Percentiles rank a stretch among this genome's conserved stretches.
Evolutionary conservation across 1,284 basidiomycete species (phyloP).

Genomic region (Trametes pubescens): DNA sequence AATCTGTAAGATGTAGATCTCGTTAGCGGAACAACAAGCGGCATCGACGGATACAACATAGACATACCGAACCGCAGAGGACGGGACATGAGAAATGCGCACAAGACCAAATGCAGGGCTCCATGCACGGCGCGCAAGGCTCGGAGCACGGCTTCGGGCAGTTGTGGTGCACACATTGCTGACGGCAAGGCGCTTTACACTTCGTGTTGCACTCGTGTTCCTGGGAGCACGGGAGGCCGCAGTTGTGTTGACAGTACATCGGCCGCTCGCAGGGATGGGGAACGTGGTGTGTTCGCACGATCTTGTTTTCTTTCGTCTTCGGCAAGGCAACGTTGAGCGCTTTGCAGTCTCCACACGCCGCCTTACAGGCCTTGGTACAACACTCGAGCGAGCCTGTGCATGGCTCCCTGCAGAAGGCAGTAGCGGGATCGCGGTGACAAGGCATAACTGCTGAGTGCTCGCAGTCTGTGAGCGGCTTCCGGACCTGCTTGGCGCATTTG

Average conservation of each 20-base stretch:
- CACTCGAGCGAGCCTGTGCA: constrained; percentile 59
- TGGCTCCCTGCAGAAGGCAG: constrained; percentile 48
- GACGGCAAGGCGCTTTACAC: constrained; percentile 61
- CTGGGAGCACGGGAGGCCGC: constrained; percentile 57
- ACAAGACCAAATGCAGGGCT: constrained; percentile 66
- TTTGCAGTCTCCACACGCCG: constrained; percentile 62
- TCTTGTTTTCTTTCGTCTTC: constrained; percentile 1
- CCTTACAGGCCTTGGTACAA: constrained; percentile 61
- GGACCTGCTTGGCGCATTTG: constrained; percentile 54
- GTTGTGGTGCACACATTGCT: constrained; percentile 59
- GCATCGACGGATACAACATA: constrained; percentile 43
- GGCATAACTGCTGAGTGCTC: constrained; percentile 59
- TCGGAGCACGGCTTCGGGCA: constrained; percentile 59
- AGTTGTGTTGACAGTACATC: constrained; percentile 68
- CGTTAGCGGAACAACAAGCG: not conserved
- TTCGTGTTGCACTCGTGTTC: constrained; percentile 57
- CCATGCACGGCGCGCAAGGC: constrained; percentile 71
- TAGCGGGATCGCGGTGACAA: constrained; percentile 55
- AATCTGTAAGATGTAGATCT: constrained; percentile 50
- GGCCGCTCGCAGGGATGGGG: constrained; percentile 60
- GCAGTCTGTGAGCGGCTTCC: constrained; percentile 60
- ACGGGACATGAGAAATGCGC: constrained; percentile 63
- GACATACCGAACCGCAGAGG: constrained; percentile 74
- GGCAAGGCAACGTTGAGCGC: constrained; percentile 22
- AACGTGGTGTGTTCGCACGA: constrained; percentile 49